Conservation (phyloP, 169 alveolate genomes). For the Eimeria praecox region DNA sequence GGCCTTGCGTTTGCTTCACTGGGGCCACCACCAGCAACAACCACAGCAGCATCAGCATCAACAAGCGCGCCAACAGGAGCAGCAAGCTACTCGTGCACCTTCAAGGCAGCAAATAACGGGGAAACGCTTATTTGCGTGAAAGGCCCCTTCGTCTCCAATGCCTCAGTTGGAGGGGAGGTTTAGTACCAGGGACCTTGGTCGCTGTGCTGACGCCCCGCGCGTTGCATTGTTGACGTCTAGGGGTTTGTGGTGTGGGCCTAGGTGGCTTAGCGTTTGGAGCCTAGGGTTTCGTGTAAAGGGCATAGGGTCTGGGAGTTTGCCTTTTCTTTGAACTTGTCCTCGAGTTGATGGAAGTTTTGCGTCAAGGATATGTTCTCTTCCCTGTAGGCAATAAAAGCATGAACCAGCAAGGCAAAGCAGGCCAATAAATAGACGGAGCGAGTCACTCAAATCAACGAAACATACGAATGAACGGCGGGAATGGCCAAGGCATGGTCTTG, state of each 20-base stretch:
- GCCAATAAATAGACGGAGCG: not conserved
- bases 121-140: not conserved
- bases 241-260: not conserved
- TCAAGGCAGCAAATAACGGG: not conserved
- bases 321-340: constrained; percentile 72
- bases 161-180: not conserved
- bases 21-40: not conserved
- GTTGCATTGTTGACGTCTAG: not conserved
- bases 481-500: not conserved
- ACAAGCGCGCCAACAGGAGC: not conserved
- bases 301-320: not conserved
- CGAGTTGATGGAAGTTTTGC: constrained; percentile 76
- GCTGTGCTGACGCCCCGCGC: not conserved
- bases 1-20: not conserved
- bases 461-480: not conserved
- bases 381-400: constrained; percentile 20
- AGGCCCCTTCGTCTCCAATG: not conserved
- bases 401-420: not conserved
- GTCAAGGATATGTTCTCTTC: constrained; percentile 73
- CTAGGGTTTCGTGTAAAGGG: not conserved
- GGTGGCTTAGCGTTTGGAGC: not conserved
- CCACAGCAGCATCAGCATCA: not conserved
- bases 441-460: not conserved
- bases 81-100: not conserved
- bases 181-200: not conserved